Evolutionary conservation across 2,329 filamentous ascomycete species (phyloP).

Genomic region (Ceratocystis diversiconidia): DNA sequence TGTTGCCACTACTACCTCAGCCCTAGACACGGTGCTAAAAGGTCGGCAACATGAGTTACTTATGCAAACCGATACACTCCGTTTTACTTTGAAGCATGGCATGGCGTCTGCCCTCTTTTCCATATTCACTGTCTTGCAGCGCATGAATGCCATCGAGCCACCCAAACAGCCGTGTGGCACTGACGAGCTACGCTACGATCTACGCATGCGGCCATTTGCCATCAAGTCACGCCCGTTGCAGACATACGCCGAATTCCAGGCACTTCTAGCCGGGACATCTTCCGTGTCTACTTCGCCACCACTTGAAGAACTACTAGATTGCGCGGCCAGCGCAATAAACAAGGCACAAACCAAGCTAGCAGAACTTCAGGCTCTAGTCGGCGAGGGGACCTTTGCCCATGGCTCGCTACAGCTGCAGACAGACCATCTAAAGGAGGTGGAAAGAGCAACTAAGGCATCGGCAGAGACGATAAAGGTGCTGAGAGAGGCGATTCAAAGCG

Average conservation of each 20-base stretch:
- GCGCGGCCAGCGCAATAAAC: background rate
- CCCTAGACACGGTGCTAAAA: background rate
- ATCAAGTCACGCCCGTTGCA: slow-evolving; percentile 7
- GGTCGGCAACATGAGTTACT: background rate
- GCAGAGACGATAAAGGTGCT: slow-evolving; percentile 26
- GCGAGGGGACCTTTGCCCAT: slow-evolving; percentile 1
- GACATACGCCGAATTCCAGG: slow-evolving; percentile 44
- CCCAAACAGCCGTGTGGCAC: slow-evolving; percentile 50
- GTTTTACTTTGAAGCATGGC: slow-evolving; percentile 24
- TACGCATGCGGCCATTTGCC: slow-evolving; percentile 75
- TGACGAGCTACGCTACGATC: slow-evolving; percentile 56
- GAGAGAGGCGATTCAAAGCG: slow-evolving; percentile 30
- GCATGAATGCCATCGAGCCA: slow-evolving; percentile 39
- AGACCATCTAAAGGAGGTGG: background rate
- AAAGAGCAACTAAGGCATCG: background rate
- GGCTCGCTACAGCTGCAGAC: slow-evolving; percentile 10
- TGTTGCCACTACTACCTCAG: background rate
- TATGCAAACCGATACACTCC: slow-evolving; percentile 18
- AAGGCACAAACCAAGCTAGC: background rate
- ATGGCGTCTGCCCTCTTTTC: slow-evolving; percentile 41
- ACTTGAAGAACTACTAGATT: slow-evolving; percentile 20
- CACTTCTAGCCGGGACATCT: slow-evolving; percentile 19
- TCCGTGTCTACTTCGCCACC: background rate
- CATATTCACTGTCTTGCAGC: slow-evolving; percentile 52
- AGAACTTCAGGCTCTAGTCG: background rate